phyloP scores from a whole-genome alignment of 192 early-diverging fungal genomes.

The Hyaloraphidium curvatum region DNA sequence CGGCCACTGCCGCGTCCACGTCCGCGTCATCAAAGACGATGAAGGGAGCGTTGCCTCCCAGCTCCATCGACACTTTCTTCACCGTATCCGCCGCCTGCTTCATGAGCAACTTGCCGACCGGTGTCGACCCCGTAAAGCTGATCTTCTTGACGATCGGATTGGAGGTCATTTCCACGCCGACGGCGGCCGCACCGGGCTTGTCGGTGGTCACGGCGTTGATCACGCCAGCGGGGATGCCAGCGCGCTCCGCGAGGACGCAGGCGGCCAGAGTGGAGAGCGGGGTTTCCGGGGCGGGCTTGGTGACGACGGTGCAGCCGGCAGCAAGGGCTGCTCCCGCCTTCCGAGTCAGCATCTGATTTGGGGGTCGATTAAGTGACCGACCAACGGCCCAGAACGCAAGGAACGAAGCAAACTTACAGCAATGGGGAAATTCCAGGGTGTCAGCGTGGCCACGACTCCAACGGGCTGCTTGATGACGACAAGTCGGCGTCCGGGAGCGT shows the following conservation, averaged over 20 bases:
- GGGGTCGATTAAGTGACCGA: no score
- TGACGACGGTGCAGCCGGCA: constrained; percentile 50
- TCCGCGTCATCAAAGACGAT: constrained; percentile 19
- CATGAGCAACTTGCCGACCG: constrained; percentile 36
- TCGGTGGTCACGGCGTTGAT: constrained; percentile 40
- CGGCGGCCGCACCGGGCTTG: constrained; percentile 21
- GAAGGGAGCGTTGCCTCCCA: constrained; percentile 25
- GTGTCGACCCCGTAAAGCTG: constrained; percentile 59
- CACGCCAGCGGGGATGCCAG: constrained; percentile 46
- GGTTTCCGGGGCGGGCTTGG: constrained; percentile 45
- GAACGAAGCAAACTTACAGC: no score
- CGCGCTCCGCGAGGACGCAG: constrained; percentile 26
- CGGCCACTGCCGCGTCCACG: constrained; percentile 14
- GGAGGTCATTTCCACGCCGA: constrained; percentile 37
- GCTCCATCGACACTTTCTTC: constrained; percentile 8
- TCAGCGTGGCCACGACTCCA: constrained; percentile 41
- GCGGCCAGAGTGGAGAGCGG: constrained; percentile 32
- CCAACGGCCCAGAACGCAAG: no score
- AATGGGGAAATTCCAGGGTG: constrained; percentile 52
- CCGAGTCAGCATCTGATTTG: no score
- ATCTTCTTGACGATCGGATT: constrained; percentile 44
- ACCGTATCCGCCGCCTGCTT: constrained; percentile 34
- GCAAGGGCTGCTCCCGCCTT: constrained; percentile 57
- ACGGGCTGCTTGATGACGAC: constrained; percentile 57
- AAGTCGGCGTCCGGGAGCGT: constrained; percentile 26